Evolutionary conservation across 2,329 filamentous ascomycete species (phyloP), one percentile per base, ranked within the genome.

Genomic region (Cladorrhinum sp.): DNA sequence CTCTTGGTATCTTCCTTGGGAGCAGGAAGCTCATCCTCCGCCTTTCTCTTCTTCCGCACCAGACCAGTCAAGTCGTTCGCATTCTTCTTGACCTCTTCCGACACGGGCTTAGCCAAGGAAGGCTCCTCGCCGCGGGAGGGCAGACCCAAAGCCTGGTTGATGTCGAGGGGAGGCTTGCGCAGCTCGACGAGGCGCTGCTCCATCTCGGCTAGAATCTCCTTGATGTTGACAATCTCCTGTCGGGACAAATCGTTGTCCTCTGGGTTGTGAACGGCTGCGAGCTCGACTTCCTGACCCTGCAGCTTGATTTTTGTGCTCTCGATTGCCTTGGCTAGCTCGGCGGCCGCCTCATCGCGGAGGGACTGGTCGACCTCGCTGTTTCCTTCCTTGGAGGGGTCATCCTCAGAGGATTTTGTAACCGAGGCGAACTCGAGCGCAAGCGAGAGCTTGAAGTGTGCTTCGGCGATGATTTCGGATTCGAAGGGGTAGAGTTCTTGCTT

Each of bases 371-470:
- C 80, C 76, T 84, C 66, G 61, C 68, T 57, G 59, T 75, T 62
- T 64, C 65, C 66, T 52, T 72, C 71, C 28, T 75, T 74, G 12
- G 74, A 74, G 20, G 77, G 76, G 24, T 78, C 76, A 50, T 83
- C 81, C 16, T 83, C 83, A 12, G 80, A 76, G 1, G 84, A 80
- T 18, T 80, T 82, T 5, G 87, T 90, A 51, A 95, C 86, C 0
- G 92, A 95, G 3, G 91, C 91, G 68, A 98, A 98, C 72, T 99
- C 95, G 26, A 99, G 83, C 0, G 95, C 95, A 16, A 99, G 84
- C 0, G 94, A 96, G 24, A 99, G 87, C 77, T 97, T 98, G 80
- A 90, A 99, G 78, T 99, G 92, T 16, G 91, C 94, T 78, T 99
- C 95, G 48, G 95, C 94, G 60, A 98, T 84, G 56, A 96, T 83